These are phyloP conservation scores for Saccharum officinarum DNA, from an alignment of 176 grass and related monocot species.

Conservation along the genomic window DNA sequence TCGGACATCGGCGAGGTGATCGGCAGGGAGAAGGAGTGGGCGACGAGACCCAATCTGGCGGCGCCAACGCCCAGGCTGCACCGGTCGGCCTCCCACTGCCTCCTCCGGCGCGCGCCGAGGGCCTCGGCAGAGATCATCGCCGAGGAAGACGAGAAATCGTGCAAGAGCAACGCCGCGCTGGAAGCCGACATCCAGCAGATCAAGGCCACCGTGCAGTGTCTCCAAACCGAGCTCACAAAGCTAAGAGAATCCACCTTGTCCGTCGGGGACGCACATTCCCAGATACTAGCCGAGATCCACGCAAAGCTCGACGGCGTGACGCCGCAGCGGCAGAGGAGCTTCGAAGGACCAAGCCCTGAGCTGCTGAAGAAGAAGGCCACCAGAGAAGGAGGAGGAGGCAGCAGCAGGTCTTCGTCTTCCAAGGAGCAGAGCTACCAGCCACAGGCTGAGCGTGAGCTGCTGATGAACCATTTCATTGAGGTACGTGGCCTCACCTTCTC, in stretches of 20 bases:
- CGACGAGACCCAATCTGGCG: not conserved
- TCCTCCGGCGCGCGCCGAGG: constrained; percentile 22
- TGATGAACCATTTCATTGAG: constrained; percentile 53
- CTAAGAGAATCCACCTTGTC: constrained; percentile 19
- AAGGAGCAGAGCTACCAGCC: constrained; percentile 2
- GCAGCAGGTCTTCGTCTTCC: constrained; percentile 14
- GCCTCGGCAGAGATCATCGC: constrained; percentile 47
- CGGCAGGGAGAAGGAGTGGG: constrained; percentile 21
- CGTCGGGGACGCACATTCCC: constrained; percentile 9
- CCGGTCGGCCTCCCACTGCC: constrained; percentile 34
- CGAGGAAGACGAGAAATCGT: constrained; percentile 30
- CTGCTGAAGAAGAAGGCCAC: not conserved
- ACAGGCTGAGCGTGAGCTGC: constrained; percentile 31
- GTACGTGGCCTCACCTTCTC: constrained; percentile 35
- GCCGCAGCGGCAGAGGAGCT: not conserved
- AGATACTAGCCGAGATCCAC: constrained; percentile 18
- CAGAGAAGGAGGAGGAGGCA: not conserved
- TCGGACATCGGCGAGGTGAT: constrained; percentile 45
- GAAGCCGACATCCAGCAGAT: constrained; percentile 41
- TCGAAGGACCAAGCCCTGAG: not conserved
- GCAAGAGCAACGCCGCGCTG: not conserved
- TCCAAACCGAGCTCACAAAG: constrained; percentile 28
- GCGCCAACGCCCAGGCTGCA: constrained; percentile 19
- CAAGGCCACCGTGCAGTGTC: constrained; percentile 28
- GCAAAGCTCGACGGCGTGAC: constrained; percentile 25